A percentile compares a stretch with the other conserved stretches of the same genome.
These are phyloP conservation scores for Suillus bovinus DNA, from an alignment of 768 basidiomycete species.

Conservation along the genomic window DNA sequence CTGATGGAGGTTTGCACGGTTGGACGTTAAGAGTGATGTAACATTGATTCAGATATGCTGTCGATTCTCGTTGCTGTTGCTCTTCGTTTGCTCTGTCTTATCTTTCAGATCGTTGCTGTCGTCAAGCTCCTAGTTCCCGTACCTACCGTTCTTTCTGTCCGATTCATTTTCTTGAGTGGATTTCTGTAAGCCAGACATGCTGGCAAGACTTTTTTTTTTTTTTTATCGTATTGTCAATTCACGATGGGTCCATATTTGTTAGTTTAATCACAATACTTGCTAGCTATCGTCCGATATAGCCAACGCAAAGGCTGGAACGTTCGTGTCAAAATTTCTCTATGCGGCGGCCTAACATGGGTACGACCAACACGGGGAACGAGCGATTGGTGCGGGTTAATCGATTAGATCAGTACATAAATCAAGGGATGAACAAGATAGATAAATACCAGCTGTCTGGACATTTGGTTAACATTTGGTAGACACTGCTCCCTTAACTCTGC, in stretches of 20 bases:
- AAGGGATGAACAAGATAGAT: not conserved
- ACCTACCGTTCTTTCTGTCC: conserved; percentile 12
- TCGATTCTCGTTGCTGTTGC: conserved; percentile 15
- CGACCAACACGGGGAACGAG: not conserved
- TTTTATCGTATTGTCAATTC: conserved; percentile 28
- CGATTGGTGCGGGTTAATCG: conserved; percentile 14
- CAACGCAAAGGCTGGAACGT: conserved; percentile 20
- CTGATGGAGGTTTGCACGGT: conserved; percentile 66
- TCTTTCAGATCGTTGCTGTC: conserved; percentile 11
- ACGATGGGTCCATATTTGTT: conserved; percentile 14
- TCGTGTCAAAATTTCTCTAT: conserved; percentile 19
- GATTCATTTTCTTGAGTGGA: conserved; percentile 7
- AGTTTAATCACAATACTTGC: conserved; percentile 12
- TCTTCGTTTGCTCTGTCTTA: conserved; percentile 26
- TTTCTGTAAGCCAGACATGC: conserved; percentile 16
- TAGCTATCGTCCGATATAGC: conserved; percentile 3
- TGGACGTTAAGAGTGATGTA: conserved; percentile 84
- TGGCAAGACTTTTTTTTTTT: conserved; percentile 15
- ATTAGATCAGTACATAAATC: too few species aligned
- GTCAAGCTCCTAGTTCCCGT: conserved; percentile 10
- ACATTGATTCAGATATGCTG: conserved; percentile 23
- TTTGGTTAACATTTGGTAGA: not conserved
- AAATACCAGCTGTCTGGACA: not conserved
- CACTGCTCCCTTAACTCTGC: conserved; percentile 6
- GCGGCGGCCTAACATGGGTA: not conserved